These are phyloP conservation scores for Yamadazyma phyllophila DNA, from an alignment of 805 yeast genomes.

Conservation along the genomic window DNA sequence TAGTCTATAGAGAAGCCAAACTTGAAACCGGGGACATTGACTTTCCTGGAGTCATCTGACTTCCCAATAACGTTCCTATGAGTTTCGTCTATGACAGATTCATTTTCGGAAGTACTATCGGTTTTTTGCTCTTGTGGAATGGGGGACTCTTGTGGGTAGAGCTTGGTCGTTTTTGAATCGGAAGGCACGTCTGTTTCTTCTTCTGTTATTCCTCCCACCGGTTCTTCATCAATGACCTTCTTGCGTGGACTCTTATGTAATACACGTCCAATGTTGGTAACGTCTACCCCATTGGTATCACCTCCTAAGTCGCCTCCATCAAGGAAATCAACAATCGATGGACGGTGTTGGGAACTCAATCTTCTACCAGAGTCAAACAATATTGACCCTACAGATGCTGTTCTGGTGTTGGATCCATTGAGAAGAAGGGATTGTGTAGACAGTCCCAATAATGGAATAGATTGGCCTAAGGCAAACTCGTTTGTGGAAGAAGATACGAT, in stretches of 20 bases:
- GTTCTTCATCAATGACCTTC: background rate
- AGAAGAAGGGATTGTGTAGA: conserved; percentile 23
- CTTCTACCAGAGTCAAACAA: conserved; percentile 20
- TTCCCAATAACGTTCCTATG: conserved; percentile 1
- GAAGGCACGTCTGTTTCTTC: background rate
- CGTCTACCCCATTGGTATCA: conserved; percentile 9
- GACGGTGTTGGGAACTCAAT: conserved; percentile 17
- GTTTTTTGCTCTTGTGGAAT: background rate
- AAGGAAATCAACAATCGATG: conserved; percentile 23
- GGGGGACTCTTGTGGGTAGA: too few relatives aligned
- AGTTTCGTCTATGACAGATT: conserved; percentile 1
- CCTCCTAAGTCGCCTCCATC: conserved; percentile 27
- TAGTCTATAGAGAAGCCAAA: conserved; percentile 9
- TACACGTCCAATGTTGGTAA: background rate
- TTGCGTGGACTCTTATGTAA: background rate
- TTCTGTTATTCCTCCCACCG: background rate
- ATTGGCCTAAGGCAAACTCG: conserved; percentile 26
- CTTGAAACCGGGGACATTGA: conserved; percentile 15
- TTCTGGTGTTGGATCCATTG: conserved; percentile 12
- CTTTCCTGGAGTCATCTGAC: background rate
- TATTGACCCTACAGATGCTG: conserved; percentile 26
- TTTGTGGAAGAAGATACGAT: conserved; percentile 18
- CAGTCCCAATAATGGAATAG: conserved; percentile 27
- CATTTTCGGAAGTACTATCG: conserved; percentile 3
- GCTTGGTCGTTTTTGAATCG: background rate